Percentiles rank a stretch among this genome's conserved stretches.
Conservation (phyloP, 352 stramenopile species). For the Discostella stelligera region DNA sequence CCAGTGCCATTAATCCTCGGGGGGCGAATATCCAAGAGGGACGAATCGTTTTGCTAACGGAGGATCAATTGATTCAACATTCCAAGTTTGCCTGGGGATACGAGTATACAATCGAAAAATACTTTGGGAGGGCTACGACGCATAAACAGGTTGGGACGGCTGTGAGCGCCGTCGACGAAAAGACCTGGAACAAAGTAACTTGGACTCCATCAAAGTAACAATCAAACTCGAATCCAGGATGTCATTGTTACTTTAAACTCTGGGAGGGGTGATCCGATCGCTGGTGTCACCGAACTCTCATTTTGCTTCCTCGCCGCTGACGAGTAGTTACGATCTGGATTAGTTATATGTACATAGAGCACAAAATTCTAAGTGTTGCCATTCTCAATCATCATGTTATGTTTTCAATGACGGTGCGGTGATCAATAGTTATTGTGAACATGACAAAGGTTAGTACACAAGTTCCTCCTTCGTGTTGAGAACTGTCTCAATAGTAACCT, state of each 20-base stretch:
- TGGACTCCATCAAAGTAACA: constrained; percentile 21
- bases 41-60: constrained; percentile 28
- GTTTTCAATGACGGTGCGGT: neutral
- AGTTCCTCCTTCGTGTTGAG: constrained; percentile 80
- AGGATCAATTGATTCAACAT: constrained; percentile 40
- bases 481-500: constrained; percentile 80
- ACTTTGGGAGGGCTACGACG: constrained; percentile 33
- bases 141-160: constrained; percentile 27
- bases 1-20: constrained; percentile 15
- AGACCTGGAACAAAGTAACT: constrained; percentile 18
- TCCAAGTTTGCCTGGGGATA: constrained; percentile 46
- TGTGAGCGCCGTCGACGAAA: constrained; percentile 21
- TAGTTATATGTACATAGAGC: neutral
- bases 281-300: too few species aligned
- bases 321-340: neutral
- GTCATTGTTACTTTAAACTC: too few species aligned
- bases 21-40: constrained; percentile 43
- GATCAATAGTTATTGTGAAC: neutral
- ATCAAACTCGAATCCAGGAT: too few species aligned
- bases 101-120: constrained; percentile 36
- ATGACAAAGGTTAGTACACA: constrained; percentile 43
- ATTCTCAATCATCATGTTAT: neutral
- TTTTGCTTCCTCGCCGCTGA: too few species aligned
- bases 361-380: neutral
- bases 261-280: too few species aligned